These are phyloP conservation scores for Yamadazyma atlantica DNA, from an alignment of 1,139 yeast species.

Conservation along the genomic window DNA sequence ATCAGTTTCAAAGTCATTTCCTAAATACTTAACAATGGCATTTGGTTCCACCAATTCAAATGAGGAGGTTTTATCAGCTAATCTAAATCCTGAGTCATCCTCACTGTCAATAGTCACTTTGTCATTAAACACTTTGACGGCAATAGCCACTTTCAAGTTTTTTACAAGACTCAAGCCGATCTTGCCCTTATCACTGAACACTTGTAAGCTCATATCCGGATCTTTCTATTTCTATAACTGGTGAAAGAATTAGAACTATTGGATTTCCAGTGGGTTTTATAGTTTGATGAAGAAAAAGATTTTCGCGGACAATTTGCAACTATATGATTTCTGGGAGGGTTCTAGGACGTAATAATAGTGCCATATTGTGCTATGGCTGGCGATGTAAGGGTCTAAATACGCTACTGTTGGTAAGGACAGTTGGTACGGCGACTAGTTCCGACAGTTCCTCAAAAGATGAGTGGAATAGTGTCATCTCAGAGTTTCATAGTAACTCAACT, in stretches of 20 bases:
- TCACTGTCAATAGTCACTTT: slow-evolving; percentile 28
- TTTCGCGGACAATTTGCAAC: background rate
- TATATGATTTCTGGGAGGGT: background rate
- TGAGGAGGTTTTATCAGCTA: slow-evolving; percentile 33
- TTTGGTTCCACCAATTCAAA: slow-evolving; percentile 72
- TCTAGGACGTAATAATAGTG: background rate
- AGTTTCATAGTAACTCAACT: background rate
- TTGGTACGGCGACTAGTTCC: no score
- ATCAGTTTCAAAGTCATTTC: slow-evolving; percentile 42
- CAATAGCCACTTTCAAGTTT: slow-evolving; percentile 63
- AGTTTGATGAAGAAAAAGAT: background rate
- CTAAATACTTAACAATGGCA: slow-evolving; percentile 74
- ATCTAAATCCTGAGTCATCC: slow-evolving; percentile 33
- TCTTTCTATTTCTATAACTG: slow-evolving; percentile 9
- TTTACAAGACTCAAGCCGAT: slow-evolving; percentile 44
- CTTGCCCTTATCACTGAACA: slow-evolving; percentile 45
- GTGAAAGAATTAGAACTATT: slow-evolving; percentile 1
- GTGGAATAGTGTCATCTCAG: slow-evolving; percentile 13
- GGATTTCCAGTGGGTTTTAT: background rate
- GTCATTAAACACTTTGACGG: slow-evolving; percentile 40
- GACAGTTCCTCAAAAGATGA: slow-evolving; percentile 1
- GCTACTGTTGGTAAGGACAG: background rate
- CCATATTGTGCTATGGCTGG: background rate
- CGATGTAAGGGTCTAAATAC: background rate
- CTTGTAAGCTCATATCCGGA: slow-evolving; percentile 23